A percentile compares a stretch with the other conserved stretches of the same genome.
Conservation (phyloP, 495 filamentous ascomycete genomes). For the Tuber melanosporum region DNA sequence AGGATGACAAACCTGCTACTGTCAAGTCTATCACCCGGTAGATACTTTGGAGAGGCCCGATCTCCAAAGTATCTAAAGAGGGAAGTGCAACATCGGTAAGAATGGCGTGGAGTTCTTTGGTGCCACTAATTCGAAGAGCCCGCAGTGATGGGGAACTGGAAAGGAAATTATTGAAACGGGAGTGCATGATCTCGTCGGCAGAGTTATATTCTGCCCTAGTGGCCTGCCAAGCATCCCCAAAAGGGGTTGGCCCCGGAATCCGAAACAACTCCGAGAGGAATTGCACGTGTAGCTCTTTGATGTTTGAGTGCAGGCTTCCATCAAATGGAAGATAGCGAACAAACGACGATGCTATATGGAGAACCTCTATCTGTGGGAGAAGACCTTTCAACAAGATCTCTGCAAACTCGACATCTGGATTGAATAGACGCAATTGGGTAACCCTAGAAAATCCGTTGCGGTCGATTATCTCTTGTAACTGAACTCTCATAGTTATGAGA, state of each 20-base stretch:
- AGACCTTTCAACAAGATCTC: conserved; percentile 30
- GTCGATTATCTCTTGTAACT: conserved; percentile 25
- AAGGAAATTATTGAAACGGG: conserved; percentile 25
- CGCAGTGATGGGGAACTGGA: conserved; percentile 21
- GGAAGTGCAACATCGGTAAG: conserved; percentile 21
- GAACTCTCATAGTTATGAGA: conserved; percentile 13
- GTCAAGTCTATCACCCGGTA: conserved; percentile 31
- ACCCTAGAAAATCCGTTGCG: conserved; percentile 30
- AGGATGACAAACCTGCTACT: conserved; percentile 22
- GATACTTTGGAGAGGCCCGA: conserved; percentile 17
- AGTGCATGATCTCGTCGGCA: conserved; percentile 19
- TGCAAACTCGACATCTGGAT: conserved; percentile 28
- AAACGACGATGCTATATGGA: conserved; percentile 25
- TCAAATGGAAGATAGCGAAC: conserved; percentile 16
- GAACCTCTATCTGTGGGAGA: conserved; percentile 21
- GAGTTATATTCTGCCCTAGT: conserved; percentile 3
- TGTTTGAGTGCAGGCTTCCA: conserved; percentile 8
- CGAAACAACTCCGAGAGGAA: conserved; percentile 17
- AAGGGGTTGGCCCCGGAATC: background rate
- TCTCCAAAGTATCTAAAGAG: conserved; percentile 22
- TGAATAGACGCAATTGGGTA: conserved; percentile 19
- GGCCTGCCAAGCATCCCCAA: background rate
- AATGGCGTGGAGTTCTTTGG: conserved; percentile 29
- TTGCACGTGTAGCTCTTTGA: conserved; percentile 23
- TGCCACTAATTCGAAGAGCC: conserved; percentile 22